Base-by-base conservation (phyloP, 441 rosid species). In the Sinapis alba region DNA sequence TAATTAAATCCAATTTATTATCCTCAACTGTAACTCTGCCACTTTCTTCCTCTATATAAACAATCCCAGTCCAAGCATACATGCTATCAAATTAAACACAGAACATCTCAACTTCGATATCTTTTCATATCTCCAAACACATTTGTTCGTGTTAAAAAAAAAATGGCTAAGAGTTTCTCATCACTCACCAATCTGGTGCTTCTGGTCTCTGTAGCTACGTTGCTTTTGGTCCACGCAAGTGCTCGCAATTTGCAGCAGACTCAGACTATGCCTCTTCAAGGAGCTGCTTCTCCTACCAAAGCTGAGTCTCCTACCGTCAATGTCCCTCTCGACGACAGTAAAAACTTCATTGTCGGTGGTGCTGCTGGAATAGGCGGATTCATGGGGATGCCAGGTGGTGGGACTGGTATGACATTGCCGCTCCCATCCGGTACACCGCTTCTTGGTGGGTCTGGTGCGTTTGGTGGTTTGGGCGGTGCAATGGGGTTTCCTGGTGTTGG, bases 381-480 rank as follows among this genome's bases (percentile, higher is more conserved):
- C 71, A 2, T 70, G 45, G 80, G 80, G 18, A 70, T 76, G 75
- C 80, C 80, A 16, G 75, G 71, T 56, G 50, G 1, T 43, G 77
- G 77, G 7, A 27, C 23, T 1, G 78, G 69, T 59, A 8, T 64
- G 71, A 12, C 80, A 43, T 43, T 70, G 41, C 80, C 79, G 1
- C 70, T 76, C 3, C 79, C 79, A 3, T 5, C 20, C 1, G 79
- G 79, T 2, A 62, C 74, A 5, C 79, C 79, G n/a, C 74, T 76
- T 62, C 21, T 76, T 63, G 75, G 74, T 61, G 78, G 78, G 9
- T 0, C 63, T 0, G 73, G 78, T 61, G 79, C 26, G 9, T n/a
- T 75, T 36, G 74, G 79, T 53, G 79, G 79, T 62, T 53, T 75
- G 5, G 79, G 75, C 1, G 79, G 79, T 76, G 70, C 60, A 69